These are phyloP conservation scores for Theobroma grandiflorum DNA, from an alignment of 441 rosid species.

Conservation along the genomic window DNA sequence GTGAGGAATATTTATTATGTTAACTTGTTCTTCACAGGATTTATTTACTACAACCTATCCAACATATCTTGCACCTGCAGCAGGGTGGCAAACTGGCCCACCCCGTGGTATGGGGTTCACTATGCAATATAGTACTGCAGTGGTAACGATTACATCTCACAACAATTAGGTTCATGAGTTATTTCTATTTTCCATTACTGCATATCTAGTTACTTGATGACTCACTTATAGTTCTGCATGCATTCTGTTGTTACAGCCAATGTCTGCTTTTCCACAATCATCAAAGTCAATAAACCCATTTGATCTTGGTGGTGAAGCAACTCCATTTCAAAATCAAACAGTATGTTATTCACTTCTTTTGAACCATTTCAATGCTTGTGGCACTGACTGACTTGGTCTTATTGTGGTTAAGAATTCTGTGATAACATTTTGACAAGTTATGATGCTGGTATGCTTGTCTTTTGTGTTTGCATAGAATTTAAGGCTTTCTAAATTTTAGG, in stretches of 20 bases:
- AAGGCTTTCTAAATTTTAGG: background rate
- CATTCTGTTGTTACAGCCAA: conserved; percentile 54
- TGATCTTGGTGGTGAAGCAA: conserved; percentile 61
- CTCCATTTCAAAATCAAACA: conserved; percentile 53
- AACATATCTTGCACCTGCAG: conserved; percentile 55
- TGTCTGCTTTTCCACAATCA: conserved; percentile 58
- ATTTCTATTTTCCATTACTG: conserved; percentile 24
- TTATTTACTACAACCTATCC: conserved; percentile 72
- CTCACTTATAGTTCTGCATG: conserved; percentile 20
- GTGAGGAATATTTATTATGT: conserved; percentile 1
- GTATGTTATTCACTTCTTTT: conserved; percentile 51
- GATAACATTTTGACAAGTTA: background rate
- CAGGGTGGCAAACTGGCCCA: conserved; percentile 80
- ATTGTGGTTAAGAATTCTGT: background rate
- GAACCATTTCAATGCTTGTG: conserved; percentile 13
- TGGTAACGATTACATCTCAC: conserved; percentile 49
- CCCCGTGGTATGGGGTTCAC: conserved; percentile 65
- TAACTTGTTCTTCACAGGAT: conserved; percentile 59
- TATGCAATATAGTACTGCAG: conserved; percentile 65
- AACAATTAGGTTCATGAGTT: conserved; percentile 10
- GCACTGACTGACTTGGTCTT: background rate
- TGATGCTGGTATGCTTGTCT: conserved; percentile 5
- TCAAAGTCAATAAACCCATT: conserved; percentile 84
- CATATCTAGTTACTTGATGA: conserved; percentile 22
- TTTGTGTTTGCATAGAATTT: background rate